Conservation (phyloP, 1,139 yeast species). For the Zygosaccharomyces pseudobailii region DNA sequence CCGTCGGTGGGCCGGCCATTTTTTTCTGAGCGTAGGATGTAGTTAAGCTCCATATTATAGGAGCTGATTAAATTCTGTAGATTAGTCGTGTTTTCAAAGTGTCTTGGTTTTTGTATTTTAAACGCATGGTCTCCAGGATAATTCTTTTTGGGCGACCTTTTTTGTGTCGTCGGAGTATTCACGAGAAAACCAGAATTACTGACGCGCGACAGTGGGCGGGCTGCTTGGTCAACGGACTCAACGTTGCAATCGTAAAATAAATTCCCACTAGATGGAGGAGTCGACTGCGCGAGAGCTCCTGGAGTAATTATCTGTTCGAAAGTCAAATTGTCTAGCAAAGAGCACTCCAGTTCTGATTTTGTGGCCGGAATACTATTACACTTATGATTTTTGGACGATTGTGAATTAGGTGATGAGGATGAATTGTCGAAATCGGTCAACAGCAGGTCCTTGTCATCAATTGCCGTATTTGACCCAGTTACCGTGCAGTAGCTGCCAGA, state of each 20-base stretch:
- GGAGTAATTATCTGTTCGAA: constrained; percentile 1
- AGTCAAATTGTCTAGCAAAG: neutral
- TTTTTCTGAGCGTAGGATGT: constrained; percentile 2
- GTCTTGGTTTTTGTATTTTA: constrained; percentile 8
- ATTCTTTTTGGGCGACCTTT: constrained; percentile 2
- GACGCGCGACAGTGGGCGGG: constrained; percentile 4
- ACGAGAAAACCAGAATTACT: constrained; percentile 2
- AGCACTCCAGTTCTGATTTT: neutral
- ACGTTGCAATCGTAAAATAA: constrained; percentile 1
- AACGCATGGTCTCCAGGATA: neutral
- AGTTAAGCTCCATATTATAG: constrained; percentile 10
- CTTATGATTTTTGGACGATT: neutral
- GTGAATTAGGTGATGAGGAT: constrained; percentile 7
- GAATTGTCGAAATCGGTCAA: constrained; percentile 9
- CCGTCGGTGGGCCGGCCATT: neutral
- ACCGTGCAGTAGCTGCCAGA: constrained; percentile 10
- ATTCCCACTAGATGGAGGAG: neutral
- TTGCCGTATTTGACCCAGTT: constrained; percentile 4
- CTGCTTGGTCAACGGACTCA: constrained; percentile 8
- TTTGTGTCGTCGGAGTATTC: constrained; percentile 10
- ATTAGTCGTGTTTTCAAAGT: neutral
- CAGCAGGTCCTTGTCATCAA: constrained; percentile 8
- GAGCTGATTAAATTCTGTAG: constrained; percentile 5
- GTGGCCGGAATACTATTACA: neutral
- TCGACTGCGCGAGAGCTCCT: neutral